phyloP scores from a whole-genome alignment of 139 green algal species.

The Chlamydomonas eustigma region DNA sequence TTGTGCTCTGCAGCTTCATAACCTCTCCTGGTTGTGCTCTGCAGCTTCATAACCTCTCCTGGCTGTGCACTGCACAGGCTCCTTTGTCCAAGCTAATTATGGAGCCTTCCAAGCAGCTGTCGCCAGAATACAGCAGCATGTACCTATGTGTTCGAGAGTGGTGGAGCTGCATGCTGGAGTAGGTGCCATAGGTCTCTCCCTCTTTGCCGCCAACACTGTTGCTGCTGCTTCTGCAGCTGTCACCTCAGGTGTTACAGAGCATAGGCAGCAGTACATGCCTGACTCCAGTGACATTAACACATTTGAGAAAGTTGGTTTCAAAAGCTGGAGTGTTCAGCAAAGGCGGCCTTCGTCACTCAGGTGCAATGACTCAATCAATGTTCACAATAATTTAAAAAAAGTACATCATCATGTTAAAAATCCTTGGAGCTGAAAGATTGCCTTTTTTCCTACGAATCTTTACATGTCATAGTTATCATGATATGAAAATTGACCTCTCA shows the following conservation, averaged over 20 bases:
- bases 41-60: no score
- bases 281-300: background rate
- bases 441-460: no score
- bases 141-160: background rate
- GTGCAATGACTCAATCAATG: background rate
- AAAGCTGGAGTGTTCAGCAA: no score
- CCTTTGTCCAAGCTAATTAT: constrained; percentile 63
- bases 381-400: no score
- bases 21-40: no score
- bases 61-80: constrained; percentile 26
- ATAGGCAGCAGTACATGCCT: background rate
- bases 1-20: no score
- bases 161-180: constrained; percentile 42
- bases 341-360: background rate
- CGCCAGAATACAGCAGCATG: constrained; percentile 21
- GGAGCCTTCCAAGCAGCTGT: constrained; percentile 52
- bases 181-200: constrained; percentile 71
- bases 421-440: no score
- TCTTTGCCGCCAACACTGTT: constrained; percentile 30
- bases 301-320: no score
- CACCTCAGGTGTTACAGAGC: background rate
- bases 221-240: background rate
- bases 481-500: background rate
- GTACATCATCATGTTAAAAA: no score
- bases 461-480: no score